Evolutionary conservation across 768 basidiomycete genomes (phyloP).

Genomic region (Kwoniella mangroviensis): DNA sequence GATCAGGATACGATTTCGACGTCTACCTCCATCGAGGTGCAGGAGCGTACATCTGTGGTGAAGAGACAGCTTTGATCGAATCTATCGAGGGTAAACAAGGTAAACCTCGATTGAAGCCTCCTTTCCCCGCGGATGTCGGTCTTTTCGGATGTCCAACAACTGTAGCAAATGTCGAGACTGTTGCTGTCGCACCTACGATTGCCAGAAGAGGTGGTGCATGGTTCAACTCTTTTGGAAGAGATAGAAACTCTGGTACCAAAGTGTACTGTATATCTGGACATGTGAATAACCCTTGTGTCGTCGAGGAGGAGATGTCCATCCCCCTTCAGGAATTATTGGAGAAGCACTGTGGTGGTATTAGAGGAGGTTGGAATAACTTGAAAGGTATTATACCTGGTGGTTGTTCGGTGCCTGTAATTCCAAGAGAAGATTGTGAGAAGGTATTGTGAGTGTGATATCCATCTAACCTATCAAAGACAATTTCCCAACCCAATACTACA

Average conservation of each 20-base stretch:
- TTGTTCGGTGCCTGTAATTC: constrained; percentile 89
- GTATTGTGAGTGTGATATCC: constrained; percentile 70
- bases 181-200: constrained; percentile 96
- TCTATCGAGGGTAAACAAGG: constrained; percentile 97
- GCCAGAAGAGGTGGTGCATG: constrained; percentile 83
- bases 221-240: constrained; percentile 91
- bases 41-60: constrained; percentile 97
- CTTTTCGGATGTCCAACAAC: constrained; percentile 96
- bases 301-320: constrained; percentile 99
- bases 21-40: constrained; percentile 98
- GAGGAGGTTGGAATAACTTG: constrained; percentile 94
- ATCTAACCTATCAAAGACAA: too few relatives aligned
- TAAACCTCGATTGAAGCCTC: constrained; percentile 95
- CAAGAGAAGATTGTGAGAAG: constrained; percentile 77
- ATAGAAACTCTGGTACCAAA: constrained; percentile 95
- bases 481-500: too few relatives aligned
- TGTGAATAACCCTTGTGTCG: constrained; percentile 95
- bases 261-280: constrained; percentile 95
- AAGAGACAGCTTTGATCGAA: constrained; percentile 97
- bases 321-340: constrained; percentile 90
- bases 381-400: constrained; percentile 97
- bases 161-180: constrained; percentile 98
- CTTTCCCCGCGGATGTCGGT: constrained; percentile 98
- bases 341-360: constrained; percentile 94
- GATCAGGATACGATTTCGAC: constrained; percentile 91